Evolutionary conservation across 2,329 filamentous ascomycete genomes (phyloP).

Genomic region (Corinectria fuckeliana): DNA sequence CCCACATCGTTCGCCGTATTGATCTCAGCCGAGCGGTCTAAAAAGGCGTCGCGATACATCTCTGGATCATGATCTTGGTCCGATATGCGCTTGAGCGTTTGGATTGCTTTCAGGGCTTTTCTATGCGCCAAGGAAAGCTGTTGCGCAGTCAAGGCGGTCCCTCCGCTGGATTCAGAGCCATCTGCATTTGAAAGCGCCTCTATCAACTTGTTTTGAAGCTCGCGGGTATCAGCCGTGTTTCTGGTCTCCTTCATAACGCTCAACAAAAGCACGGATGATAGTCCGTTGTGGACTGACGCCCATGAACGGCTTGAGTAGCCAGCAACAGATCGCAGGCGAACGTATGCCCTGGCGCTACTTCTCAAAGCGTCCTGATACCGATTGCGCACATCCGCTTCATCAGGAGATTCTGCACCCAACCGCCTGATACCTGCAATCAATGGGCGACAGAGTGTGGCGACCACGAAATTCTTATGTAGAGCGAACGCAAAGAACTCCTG

Average conservation of each 20-base stretch:
- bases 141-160: background rate
- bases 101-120: slow-evolving; percentile 22
- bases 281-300: slow-evolving; percentile 30
- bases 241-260: slow-evolving; percentile 20
- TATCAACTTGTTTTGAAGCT: slow-evolving; percentile 26
- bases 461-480: slow-evolving; percentile 22
- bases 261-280: slow-evolving; percentile 25
- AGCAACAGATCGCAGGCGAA: slow-evolving; percentile 18
- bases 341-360: slow-evolving; percentile 15
- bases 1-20: background rate
- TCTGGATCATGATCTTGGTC: background rate
- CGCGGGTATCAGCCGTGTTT: slow-evolving; percentile 7
- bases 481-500: slow-evolving; percentile 17
- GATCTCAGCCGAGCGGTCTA: background rate
- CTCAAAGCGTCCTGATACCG: slow-evolving; percentile 16
- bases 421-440: slow-evolving; percentile 7
- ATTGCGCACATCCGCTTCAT: background rate
- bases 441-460: slow-evolving; percentile 22
- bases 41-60: background rate
- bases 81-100: slow-evolving; percentile 14
- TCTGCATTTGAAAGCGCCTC: slow-evolving; percentile 11
- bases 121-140: slow-evolving; percentile 24
- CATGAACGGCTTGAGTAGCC: slow-evolving; percentile 26
- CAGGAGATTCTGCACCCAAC: background rate
- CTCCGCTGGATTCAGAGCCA: background rate